Base-by-base conservation (phyloP, 2,329 filamentous ascomycete genomes). In the Ophiocordyceps camponoti-floridani region DNA sequence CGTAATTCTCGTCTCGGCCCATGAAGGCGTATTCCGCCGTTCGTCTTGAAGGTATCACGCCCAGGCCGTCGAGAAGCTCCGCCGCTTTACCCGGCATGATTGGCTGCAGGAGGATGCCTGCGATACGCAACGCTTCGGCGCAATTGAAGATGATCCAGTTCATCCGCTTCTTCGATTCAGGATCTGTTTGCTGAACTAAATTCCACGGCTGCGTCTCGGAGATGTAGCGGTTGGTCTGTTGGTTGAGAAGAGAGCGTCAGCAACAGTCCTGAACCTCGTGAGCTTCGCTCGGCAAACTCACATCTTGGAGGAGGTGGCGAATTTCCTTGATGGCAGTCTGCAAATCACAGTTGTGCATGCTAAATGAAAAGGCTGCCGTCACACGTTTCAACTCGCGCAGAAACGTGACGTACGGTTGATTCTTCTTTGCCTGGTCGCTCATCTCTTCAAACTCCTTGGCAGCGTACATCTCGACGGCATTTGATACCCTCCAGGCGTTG, bases 21-120 rank as follows among this genome's bases (percentile, higher is more conserved):
- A 79, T 63, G 26, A 51, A 57, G 5, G 85, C 81, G 56, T 77
- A 72, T 16, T 71, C 65, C 47, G 86, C 73, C 0, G 66, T 72
- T 46, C 89, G 72, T 44, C 72, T 73, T 10, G 73, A 68, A 9
- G 66, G 58, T 3, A 67, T 63, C 4, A 98, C 87, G 1, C 83
- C 81, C 9, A 98, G 66, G 54, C 81, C 73, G 57, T 94, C 82
- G 1, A 98, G 72, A 30, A 95, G 62, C 51, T 75, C 65, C 11
- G 63, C 62, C 42, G 85, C 74, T 60, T 93, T 94, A 38, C 66
- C 69, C 0, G 91, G 91, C 73, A 98, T 94, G 56, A 88, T 84
- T 1, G 91, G 87, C 60, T 94, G 88, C 41, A 98, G 66, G 42
- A 96, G 67, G 52, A 98, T 94, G 13, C 80, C 85, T 1, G 71